phyloP scores from a whole-genome alignment of 1,284 basidiomycete species.

The Peniophora sp. region DNA sequence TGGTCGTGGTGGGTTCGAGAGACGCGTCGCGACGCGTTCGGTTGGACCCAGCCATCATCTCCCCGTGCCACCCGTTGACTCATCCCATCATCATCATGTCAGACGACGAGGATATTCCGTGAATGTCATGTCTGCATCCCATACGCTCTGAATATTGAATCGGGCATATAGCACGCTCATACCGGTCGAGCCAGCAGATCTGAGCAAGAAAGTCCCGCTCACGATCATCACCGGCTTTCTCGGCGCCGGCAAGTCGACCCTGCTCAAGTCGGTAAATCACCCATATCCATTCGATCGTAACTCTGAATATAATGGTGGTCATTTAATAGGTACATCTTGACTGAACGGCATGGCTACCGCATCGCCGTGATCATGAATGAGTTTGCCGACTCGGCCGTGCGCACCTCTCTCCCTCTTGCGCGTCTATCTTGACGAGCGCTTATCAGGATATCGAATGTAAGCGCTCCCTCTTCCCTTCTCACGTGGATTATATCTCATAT shows the following conservation, averaged over 20 bases:
- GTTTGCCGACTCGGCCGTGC: slow-evolving; percentile 76
- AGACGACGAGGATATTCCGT: slow-evolving; percentile 17
- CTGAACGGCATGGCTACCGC: slow-evolving; percentile 84
- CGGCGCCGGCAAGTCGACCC: slow-evolving; percentile 86
- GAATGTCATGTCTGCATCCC: neutral
- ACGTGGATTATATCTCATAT: slow-evolving; percentile 1
- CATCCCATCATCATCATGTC: slow-evolving; percentile 6
- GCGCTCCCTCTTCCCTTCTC: neutral
- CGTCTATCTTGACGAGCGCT: neutral
- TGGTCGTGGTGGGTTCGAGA: neutral
- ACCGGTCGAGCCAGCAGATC: slow-evolving; percentile 6
- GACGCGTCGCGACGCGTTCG: neutral
- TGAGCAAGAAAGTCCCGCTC: slow-evolving; percentile 50
- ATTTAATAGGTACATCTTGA: slow-evolving; percentile 68
- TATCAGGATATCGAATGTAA: slow-evolving; percentile 23
- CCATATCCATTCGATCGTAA: neutral
- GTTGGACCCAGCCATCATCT: neutral
- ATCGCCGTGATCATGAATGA: slow-evolving; percentile 98
- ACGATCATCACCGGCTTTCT: slow-evolving; percentile 91
- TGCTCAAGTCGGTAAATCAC: slow-evolving; percentile 53
- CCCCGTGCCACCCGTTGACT: slow-evolving; percentile 5
- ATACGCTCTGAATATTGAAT: neutral
- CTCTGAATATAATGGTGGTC: slow-evolving; percentile 1
- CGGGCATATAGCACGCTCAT: slow-evolving; percentile 35
- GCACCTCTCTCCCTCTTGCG: slow-evolving; percentile 16